Percentiles rank a stretch among this genome's conserved stretches.
Evolutionary conservation across 768 basidiomycete genomes (phyloP).

Genomic region (Suillus lakei): DNA sequence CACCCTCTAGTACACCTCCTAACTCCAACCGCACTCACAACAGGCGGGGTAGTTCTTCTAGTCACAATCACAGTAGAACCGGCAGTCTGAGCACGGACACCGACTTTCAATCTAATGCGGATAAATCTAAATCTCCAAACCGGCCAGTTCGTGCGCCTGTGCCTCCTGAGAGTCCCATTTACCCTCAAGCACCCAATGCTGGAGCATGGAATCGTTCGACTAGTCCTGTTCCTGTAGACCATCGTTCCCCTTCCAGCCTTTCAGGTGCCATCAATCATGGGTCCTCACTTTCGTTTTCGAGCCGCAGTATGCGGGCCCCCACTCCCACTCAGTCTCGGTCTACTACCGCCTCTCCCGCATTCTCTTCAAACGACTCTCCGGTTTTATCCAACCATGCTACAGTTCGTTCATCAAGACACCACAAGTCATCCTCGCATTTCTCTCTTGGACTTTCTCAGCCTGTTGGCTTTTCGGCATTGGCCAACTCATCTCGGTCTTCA

Average conservation of each 20-base stretch:
- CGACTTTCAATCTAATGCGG: slow-evolving; percentile 28
- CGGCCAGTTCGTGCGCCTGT: slow-evolving; percentile 59
- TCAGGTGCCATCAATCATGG: slow-evolving; percentile 53
- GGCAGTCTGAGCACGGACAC: slow-evolving; percentile 57
- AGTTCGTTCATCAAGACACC: slow-evolving; percentile 60
- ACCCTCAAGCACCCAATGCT: slow-evolving; percentile 36
- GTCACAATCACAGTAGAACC: slow-evolving; percentile 59
- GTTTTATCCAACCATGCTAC: slow-evolving; percentile 39
- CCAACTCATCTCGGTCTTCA: slow-evolving; percentile 80
- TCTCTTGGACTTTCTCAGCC: slow-evolving; percentile 56
- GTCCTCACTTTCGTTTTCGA: slow-evolving; percentile 47
- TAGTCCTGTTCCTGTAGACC: slow-evolving; percentile 37
- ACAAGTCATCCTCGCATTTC: slow-evolving; percentile 53
- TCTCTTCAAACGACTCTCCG: slow-evolving; percentile 35
- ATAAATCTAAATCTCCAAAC: slow-evolving; percentile 47
- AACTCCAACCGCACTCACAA: slow-evolving; percentile 32
- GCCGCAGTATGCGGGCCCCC: slow-evolving; percentile 54
- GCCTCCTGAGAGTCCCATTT: slow-evolving; percentile 62
- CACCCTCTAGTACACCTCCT: slow-evolving; percentile 33
- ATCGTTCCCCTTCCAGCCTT: slow-evolving; percentile 51
- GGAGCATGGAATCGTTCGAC: slow-evolving; percentile 33
- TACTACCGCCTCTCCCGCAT: slow-evolving; percentile 53
- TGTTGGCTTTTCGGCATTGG: slow-evolving; percentile 70
- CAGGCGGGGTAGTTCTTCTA: slow-evolving; percentile 33
- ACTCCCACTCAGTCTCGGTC: slow-evolving; percentile 74